A percentile compares a stretch with the other conserved stretches of the same genome.
These are phyloP conservation scores for Ulvella scutata DNA, from an alignment of 139 green algal species.

Conservation along the genomic window DNA sequence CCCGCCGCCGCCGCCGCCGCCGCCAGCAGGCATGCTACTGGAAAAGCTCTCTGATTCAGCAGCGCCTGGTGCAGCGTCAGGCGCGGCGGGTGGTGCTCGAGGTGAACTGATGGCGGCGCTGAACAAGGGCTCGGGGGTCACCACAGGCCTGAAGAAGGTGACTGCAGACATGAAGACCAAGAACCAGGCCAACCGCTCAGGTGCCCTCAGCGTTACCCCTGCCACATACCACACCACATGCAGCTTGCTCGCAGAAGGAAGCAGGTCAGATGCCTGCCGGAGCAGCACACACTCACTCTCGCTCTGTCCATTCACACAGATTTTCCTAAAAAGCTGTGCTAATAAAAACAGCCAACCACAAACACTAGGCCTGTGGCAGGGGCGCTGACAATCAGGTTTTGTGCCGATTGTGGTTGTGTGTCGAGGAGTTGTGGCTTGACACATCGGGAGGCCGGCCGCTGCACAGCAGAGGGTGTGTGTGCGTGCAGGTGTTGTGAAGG, in stretches of 20 bases:
- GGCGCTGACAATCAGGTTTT: too few species aligned
- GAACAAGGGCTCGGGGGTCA: slow-evolving; percentile 56
- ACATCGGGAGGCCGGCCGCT: too few species aligned
- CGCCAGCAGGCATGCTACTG: slow-evolving; percentile 19
- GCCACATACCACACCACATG: neutral
- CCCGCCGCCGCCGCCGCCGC: slow-evolving; percentile 41
- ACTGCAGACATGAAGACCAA: slow-evolving; percentile 96
- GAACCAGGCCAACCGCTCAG: slow-evolving; percentile 55
- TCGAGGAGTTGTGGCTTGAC: too few species aligned
- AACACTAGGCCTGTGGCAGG: too few species aligned
- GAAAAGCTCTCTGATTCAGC: slow-evolving; percentile 9
- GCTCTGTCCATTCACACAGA: too few species aligned
- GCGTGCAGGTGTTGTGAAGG: neutral
- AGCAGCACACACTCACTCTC: too few species aligned
- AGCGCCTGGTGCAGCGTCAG: slow-evolving; percentile 3
- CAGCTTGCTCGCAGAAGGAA: slow-evolving; percentile 4
- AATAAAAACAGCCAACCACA: too few species aligned
- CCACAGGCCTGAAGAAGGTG: slow-evolving; percentile 70
- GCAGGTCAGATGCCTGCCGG: neutral
- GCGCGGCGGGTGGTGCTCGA: neutral
- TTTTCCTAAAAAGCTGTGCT: too few species aligned
- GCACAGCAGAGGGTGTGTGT: too few species aligned
- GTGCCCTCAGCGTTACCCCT: slow-evolving; percentile 24
- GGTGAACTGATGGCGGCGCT: slow-evolving; percentile 5
- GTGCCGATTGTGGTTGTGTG: too few species aligned